A percentile compares a stretch with the other conserved stretches of the same genome.
phyloP scores from a whole-genome alignment of 768 basidiomycete genomes.

The Kwoniella newhampshirensis region DNA sequence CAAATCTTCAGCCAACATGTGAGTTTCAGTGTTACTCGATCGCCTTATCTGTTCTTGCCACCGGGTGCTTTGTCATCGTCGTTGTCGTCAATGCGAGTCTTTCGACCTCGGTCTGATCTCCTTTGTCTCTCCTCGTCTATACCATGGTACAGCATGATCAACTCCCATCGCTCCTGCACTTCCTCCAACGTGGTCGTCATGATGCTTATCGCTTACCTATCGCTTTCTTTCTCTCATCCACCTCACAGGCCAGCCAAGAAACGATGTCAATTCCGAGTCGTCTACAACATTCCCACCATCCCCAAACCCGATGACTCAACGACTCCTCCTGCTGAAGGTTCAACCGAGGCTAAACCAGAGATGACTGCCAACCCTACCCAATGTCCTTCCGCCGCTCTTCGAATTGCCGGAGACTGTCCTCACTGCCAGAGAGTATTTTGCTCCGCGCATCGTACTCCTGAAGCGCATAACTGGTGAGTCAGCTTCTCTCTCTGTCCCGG shows the following conservation, averaged over 20 bases:
- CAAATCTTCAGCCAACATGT: too few species aligned
- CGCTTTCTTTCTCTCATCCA: neutral
- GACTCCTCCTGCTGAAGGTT: slow-evolving; percentile 2
- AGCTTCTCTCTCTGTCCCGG: neutral
- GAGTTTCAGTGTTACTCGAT: too few species aligned
- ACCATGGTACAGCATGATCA: too few species aligned
- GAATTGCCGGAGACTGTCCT: slow-evolving; percentile 49
- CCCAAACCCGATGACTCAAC: slow-evolving; percentile 19
- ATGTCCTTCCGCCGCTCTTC: slow-evolving; percentile 47
- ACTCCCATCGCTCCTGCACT: too few species aligned
- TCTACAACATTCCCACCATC: slow-evolving; percentile 49
- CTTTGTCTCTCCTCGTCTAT: too few species aligned
- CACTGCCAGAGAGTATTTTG: slow-evolving; percentile 50
- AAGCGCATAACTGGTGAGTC: slow-evolving; percentile 52
- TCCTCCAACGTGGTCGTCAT: too few species aligned
- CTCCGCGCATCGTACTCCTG: slow-evolving; percentile 48
- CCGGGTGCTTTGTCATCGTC: neutral
- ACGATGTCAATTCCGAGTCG: slow-evolving; percentile 49
- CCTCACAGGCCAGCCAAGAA: slow-evolving; percentile 51
- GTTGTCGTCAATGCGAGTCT: neutral
- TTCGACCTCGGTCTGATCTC: too few species aligned
- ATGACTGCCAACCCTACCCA: slow-evolving; percentile 49
- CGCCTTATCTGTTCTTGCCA: neutral
- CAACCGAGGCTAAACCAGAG: slow-evolving; percentile 31
- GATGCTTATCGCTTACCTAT: neutral